A percentile compares a stretch with the other conserved stretches of the same genome.
These are phyloP conservation scores for Nicotiana tomentosiformis DNA, from an alignment of 257 asterid genomes.

Conservation along the genomic window DNA sequence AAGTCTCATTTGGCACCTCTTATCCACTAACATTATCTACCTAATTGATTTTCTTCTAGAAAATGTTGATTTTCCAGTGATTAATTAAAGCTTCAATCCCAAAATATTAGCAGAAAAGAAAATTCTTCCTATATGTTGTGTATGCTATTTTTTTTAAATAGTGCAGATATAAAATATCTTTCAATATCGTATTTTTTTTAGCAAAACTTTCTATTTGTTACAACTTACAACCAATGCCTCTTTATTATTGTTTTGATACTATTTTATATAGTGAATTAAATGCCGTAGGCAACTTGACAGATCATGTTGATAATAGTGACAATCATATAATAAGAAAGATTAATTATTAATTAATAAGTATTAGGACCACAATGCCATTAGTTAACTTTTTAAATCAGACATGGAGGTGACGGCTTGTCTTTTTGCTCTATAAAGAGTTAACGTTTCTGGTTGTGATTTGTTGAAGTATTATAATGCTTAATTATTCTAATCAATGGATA, in stretches of 20 bases:
- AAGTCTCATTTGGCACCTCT: not conserved
- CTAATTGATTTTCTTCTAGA: not conserved
- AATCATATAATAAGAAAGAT: not conserved
- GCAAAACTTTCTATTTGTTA: not conserved
- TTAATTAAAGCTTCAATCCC: not conserved
- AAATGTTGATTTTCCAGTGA: not conserved
- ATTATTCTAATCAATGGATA: not conserved
- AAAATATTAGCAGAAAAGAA: not conserved
- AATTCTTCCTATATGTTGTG: not conserved
- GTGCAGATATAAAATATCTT: not conserved
- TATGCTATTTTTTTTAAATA: not conserved
- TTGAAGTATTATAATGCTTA: not conserved
- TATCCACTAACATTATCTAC: not conserved
- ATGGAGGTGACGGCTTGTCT: not conserved
- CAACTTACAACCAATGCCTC: not conserved
- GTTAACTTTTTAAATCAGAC: not conserved
- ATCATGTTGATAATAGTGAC: not conserved
- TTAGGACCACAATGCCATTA: not conserved
- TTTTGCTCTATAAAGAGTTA: not conserved
- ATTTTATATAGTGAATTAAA: not conserved
- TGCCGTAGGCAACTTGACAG: not conserved
- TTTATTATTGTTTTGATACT: not conserved
- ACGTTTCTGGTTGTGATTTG: conserved; percentile 1
- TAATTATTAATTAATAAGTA: not conserved
- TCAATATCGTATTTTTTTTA: not conserved